Percentiles rank a stretch among this genome's conserved stretches.
Evolutionary conservation across 2,329 filamentous ascomycete genomes (phyloP).

Genomic region (Pseudogymnoascus sp.): DNA sequence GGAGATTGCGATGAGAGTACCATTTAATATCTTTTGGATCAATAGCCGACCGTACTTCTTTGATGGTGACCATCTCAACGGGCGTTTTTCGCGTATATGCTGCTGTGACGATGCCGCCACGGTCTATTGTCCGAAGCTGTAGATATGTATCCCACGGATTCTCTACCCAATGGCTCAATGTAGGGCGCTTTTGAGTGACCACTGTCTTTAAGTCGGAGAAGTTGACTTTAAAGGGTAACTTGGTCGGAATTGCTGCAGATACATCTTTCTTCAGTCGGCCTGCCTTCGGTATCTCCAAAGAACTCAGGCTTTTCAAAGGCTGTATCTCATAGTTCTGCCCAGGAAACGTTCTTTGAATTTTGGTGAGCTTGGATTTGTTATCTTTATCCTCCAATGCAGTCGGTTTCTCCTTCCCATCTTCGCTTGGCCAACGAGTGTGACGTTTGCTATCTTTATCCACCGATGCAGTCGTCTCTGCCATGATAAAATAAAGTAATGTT

Average conservation of each 20-base stretch:
- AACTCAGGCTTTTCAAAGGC: neutral
- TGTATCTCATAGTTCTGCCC: too few species aligned
- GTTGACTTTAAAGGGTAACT: neutral
- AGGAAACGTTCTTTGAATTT: neutral
- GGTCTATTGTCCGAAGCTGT: constrained; percentile 11
- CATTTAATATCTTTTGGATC: constrained; percentile 12
- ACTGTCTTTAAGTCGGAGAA: neutral
- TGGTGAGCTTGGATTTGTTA: neutral
- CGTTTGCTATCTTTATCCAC: neutral
- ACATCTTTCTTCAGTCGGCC: neutral
- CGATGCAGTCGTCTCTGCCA: neutral
- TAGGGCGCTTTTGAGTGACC: neutral
- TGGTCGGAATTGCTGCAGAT: neutral
- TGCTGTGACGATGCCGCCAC: constrained; percentile 13
- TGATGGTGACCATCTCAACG: constrained; percentile 13
- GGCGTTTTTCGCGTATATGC: constrained; percentile 12
- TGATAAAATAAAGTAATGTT: neutral
- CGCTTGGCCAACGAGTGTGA: neutral
- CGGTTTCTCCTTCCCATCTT: neutral
- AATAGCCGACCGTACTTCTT: constrained; percentile 12
- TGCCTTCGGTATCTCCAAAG: neutral
- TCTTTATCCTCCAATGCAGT: neutral
- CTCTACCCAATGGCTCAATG: neutral
- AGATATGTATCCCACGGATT: constrained; percentile 13
- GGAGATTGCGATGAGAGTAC: constrained; percentile 13